A percentile compares a stretch with the other conserved stretches of the same genome.
phyloP scores from a whole-genome alignment of 2,329 filamentous ascomycete species.

The Colletotrichum tamarilloi region DNA sequence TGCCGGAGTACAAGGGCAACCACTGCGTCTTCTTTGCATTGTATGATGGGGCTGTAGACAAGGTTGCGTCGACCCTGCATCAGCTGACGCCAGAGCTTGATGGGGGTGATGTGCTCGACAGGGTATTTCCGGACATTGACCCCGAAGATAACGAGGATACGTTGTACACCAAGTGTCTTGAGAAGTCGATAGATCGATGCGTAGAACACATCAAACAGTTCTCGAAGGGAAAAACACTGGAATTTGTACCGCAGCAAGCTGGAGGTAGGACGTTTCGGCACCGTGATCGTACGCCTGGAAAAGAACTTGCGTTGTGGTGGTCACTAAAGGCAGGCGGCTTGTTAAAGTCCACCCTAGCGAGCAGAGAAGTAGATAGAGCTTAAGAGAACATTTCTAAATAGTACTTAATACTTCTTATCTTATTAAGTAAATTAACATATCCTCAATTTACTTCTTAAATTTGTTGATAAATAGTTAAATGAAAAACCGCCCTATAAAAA shows the following conservation, averaged over 20 bases:
- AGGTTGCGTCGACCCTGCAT: not conserved
- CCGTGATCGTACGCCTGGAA: not conserved
- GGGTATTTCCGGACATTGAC: not conserved
- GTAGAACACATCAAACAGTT: not conserved
- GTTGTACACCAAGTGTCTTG: not conserved
- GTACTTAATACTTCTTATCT: too few species aligned
- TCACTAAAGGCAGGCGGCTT: not conserved
- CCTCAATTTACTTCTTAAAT: too few species aligned
- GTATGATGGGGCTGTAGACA: not conserved
- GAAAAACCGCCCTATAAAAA: too few species aligned
- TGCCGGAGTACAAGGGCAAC: not conserved
- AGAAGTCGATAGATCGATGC: not conserved
- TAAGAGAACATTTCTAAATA: not conserved
- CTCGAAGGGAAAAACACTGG: not conserved
- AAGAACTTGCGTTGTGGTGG: not conserved
- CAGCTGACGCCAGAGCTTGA: not conserved
- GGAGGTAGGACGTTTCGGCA: not conserved
- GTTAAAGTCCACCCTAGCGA: not conserved
- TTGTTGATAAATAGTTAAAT: too few species aligned
- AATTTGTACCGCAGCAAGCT: not conserved
- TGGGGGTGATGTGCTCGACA: not conserved
- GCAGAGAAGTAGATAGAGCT: not conserved
- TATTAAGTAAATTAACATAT: too few species aligned
- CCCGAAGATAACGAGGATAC: not conserved
- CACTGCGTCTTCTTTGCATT: not conserved